Evolutionary conservation across 768 basidiomycete genomes (phyloP), one percentile per base, ranked within the genome.

Genomic region (Leucogyrophana mollusca): DNA sequence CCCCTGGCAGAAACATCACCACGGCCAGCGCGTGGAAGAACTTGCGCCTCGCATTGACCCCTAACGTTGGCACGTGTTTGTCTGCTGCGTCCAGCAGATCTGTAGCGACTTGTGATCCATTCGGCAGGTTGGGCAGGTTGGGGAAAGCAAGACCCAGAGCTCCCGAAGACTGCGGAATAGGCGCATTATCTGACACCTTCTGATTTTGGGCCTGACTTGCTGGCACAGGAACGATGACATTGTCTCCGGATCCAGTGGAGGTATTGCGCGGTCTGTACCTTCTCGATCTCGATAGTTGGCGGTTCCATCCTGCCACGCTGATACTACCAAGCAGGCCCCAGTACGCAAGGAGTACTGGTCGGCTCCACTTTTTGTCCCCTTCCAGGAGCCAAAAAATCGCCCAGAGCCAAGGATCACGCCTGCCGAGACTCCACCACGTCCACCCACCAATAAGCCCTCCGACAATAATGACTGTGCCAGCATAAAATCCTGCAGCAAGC

Each of bases 21-120:
- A 98, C 94, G 2, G 95, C 92, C 44, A 98, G 73, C 18, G 83
- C 93, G 69, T 99, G 96, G 70, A 99, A 99, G 67, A 89, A 97
- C 67, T 99, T 99, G 41, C 96, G 78, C 50, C 96, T 77, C 20
- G 89, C 90, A 64, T 99, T 98, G 53, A 97, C 71, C 38, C 87
- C 82, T 45, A 98, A 71, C 43, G 90, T 92, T 17, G 94, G 93
- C 49, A 95, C 87, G 50, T 82, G 85, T 65, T 93, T 92, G 66
- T 94, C 88, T 2, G 92, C 90, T 37, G 89, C 89, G 59, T 94
- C 90, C 53, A 92, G 67, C 43, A 89, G 64, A 44, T 82, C 77
- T 24, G 73, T 73, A 40, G 79, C 78, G 34, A 71, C 85, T 22
- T 79, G 79, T 17, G 83, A 80, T 22, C 84, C 76, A 51, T 80